Evolutionary conservation across 2,329 filamentous ascomycete genomes (phyloP), one percentile per base, ranked within the genome.

Genomic region (Colletotrichum sojae): DNA sequence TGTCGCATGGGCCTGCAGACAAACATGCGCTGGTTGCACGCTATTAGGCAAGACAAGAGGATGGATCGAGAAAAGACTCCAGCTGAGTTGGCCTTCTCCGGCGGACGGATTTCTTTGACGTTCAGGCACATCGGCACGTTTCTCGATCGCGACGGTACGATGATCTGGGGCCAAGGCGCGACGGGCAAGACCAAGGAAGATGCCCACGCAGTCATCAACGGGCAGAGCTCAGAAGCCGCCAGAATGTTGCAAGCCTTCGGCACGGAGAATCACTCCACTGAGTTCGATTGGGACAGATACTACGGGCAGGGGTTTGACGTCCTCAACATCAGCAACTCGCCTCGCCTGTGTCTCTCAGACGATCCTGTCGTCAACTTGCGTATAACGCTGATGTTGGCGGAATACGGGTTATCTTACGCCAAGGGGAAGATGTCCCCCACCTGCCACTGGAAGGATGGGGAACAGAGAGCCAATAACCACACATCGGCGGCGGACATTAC

Each of bases 101-200:
- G 94, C 6, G 90, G 91, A 54, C 92, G 96, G 54, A 97, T 99
- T 77, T 97, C 93, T 55, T 85, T 99, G 43, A 99, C 96, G 0
- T 98, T 99, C 78, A 88, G 96, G 52, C 86, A 89, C 25, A 98
- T 99, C 72, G 94, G 90, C 2, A 99, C 96, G 0, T 98, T 94
- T 76, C 81, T 97, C 52, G 85, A 91, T 73, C 82, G 84, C 4
- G 84, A 89, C n/a, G 85, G 88, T 46, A 83, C 83, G 36, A 81
- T 82, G 3, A 97, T 99, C 63, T 98, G 95, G 95, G 96, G 96
- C 15, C 95, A 98, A 79, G 96, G 96, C 3, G 95, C 95, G 0
- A 89, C 87, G 0, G 83, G 83, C 6, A 97, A 97, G 81, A 84
- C 83, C 0, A 84, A 84, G 25, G 84, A 84, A 0, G 80, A 83